Evolutionary conservation across 2,329 filamentous ascomycete species (phyloP), one percentile per base, ranked within the genome.

Genomic region (Colletotrichum noveboracense): DNA sequence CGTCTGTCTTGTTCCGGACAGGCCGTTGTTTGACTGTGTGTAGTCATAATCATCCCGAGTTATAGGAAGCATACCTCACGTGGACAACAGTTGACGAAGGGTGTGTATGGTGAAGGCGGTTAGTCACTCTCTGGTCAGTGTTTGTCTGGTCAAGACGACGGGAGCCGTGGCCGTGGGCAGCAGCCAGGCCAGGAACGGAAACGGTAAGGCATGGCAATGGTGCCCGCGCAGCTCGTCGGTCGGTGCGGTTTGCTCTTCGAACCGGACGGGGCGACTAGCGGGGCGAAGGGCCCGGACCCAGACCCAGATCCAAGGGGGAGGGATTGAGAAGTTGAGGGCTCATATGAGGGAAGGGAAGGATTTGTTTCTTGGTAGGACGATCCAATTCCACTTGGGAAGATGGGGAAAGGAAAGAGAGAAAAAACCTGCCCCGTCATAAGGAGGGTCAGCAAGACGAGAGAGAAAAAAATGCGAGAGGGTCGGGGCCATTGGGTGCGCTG

Each of bases 11-110:
- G 18, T 55, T n/a, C 48, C 60, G 34, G 67, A 66, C 60, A 66
- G 61, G 67, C 71, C 67, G 67, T 66, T 60, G 48, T 61, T 69
- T 71, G 71, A 58, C 71, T 16, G 34, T 48, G 34, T 55, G 61
- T 43, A 48, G 60, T 16, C 34, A 66, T 60, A 34, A 55, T 43
- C 60, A 71, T 55, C 26, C 18, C 67, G 28, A 55, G 28, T 61
- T 36, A 16, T 16, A 48, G 36, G 62, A 18, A 21, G 32, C 67
- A 30, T 66, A n/a, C 36, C 32, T 61, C 67, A 66, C 64, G 64
- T 56, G 65, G 26, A 30, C 14, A 26, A 18, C 1, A 21, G 28
- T 32, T 52, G 32, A 34, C 55, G 55, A 52, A 52, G 24, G 28
- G 34, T 30, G 28, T 30, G 52, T 21, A 38, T 24, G 21, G 55